Base-by-base conservation (phyloP, 148 eudicot species). In the Drosera capensis region DNA sequence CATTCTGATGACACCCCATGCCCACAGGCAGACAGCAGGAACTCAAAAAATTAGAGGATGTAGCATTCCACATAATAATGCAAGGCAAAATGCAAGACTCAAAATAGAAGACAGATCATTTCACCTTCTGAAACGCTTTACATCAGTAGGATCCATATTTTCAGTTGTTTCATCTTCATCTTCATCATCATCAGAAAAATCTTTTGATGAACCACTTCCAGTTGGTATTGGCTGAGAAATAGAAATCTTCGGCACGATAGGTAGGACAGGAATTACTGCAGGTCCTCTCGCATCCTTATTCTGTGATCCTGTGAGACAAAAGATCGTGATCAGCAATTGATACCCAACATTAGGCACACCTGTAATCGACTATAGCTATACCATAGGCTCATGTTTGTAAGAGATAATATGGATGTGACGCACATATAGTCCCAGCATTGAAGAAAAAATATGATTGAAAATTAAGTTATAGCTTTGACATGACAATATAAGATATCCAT, bases 151-250 rank as follows among this genome's bases (percentile, higher is more conserved):
- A 56, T 73, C 83, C 71, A 19, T 57, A 54, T 67, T 73, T 16
- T 68, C 67, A 37, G 68, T 59, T 46, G 70, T 52, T 43, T 81
- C 96, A 21, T 71, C 66, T 54, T 84, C 99, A 45, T 88, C 99
- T 43, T 90, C 97, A 50, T 84, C 95, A 63, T 90, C 99, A 70
- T 90, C 95, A 26, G 96, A 84, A 51, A 64, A 78, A 9, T 74
- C 95, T 59, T 78, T 64, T 28, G 97, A 88, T 40, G 95, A 85
- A 38, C 73, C 79, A 67, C 99, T 90, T 40, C 85, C 84, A 7
- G 97, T 63, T 44, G 84, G 78, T 65, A 69, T 85, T 49, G 77
- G 70, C 54, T 72, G 95, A 31, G 63, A 55, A 29, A 55, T 66
- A 51, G 65, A 39, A 43, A 73, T 84, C 78, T 73, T 80, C 44